phyloP scores from a whole-genome alignment of 1,284 basidiomycete genomes.

The Grifola frondosa region DNA sequence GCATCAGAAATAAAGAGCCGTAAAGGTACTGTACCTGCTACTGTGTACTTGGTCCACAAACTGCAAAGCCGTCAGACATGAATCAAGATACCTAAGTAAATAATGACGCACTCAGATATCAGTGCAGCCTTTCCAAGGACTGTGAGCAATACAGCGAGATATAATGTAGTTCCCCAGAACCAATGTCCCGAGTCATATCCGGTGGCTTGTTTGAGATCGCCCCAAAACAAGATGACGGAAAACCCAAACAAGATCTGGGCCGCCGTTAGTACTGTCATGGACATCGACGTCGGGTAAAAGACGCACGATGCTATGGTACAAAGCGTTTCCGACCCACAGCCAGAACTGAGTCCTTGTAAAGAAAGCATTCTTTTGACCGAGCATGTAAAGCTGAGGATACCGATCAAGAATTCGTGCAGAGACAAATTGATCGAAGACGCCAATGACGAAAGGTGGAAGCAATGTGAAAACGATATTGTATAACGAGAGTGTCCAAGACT shows the following conservation, averaged over 20 bases:
- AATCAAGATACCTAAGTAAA: neutral
- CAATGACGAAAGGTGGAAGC: conserved; percentile 95
- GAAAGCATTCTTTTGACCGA: conserved; percentile 90
- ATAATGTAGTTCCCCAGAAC: conserved; percentile 98
- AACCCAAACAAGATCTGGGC: conserved; percentile 81
- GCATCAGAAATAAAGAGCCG: neutral
- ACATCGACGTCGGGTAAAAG: neutral
- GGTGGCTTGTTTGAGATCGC: conserved; percentile 77
- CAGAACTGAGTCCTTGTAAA: conserved; percentile 92
- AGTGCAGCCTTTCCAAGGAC: conserved; percentile 97
- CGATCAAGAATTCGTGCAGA: conserved; percentile 95
- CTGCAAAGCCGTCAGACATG: conserved; percentile 39
- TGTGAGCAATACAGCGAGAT: conserved; percentile 89
- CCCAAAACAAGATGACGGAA: conserved; percentile 90
- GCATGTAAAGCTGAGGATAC: conserved; percentile 94
- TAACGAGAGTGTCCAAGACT: conserved; percentile 96
- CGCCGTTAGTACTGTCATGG: neutral
- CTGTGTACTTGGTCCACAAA: conserved; percentile 99
- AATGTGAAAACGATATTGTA: conserved; percentile 95
- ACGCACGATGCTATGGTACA: conserved; percentile 90
- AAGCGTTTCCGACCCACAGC: conserved; percentile 93
- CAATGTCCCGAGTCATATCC: conserved; percentile 91
- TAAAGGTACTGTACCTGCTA: conserved; percentile 58
- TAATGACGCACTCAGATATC: conserved; percentile 84
- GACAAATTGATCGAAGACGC: conserved; percentile 97